Percentiles rank a stretch among this genome's conserved stretches.
Conservation (phyloP, 164 flowering plant genomes). For the Nymphaea thermarum region DNA sequence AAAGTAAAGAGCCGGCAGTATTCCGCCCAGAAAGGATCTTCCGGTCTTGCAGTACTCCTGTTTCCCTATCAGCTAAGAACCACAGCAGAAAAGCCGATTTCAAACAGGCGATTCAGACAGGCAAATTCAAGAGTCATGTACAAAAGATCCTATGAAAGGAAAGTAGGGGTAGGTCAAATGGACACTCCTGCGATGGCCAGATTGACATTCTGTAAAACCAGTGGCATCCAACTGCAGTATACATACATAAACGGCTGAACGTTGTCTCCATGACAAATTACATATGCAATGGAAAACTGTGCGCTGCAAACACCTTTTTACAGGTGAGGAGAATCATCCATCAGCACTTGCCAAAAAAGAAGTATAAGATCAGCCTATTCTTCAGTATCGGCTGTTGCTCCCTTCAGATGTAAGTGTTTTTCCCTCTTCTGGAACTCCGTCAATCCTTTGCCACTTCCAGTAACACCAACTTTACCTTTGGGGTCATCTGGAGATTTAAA, state of each 20-base stretch:
- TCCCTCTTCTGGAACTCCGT: constrained; percentile 96
- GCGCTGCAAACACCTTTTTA: neutral
- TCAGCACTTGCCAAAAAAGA: neutral
- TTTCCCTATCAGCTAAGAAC: neutral
- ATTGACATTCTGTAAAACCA: neutral
- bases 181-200: neutral
- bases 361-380: constrained; percentile 22
- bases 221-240: neutral
- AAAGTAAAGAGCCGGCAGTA: too few relatives aligned
- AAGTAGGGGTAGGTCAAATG: neutral
- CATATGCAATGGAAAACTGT: neutral
- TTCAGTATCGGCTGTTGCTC: constrained; percentile 44
- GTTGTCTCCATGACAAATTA: neutral
- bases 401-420: constrained; percentile 91
- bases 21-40: too few relatives aligned
- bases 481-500: constrained; percentile 99
- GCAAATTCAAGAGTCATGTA: too few relatives aligned
- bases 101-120: neutral
- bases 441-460: constrained; percentile 94
- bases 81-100: neutral
- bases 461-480: constrained; percentile 87
- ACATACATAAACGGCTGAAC: neutral
- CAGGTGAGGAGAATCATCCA: neutral
- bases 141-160: neutral
- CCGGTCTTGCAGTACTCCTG: neutral